Base-by-base conservation (phyloP, 331 rosid genomes). In the Erythrophleum ivorense region DNA sequence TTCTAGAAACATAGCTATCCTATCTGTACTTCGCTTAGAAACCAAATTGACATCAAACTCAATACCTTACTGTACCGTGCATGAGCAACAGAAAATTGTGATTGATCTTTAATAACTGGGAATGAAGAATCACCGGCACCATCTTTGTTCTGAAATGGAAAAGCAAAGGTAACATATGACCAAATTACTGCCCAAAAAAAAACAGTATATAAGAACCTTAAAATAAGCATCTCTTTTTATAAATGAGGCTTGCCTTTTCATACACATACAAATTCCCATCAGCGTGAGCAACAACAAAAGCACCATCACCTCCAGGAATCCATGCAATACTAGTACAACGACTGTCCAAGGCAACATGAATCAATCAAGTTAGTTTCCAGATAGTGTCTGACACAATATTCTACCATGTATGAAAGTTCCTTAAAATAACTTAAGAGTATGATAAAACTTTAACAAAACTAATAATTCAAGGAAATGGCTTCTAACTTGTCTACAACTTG, bases 41-140 rank as follows among this genome's bases (percentile, higher is more conserved):
- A 72, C 49, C 66, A 85, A 69, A 53, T 49, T 31, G 33, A 7
- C 34, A 73, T 31, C 64, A 60, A 78, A 43, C 78, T 67, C 58
- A 75, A 77, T 89, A 96, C 99, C 98, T 96, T 96, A 83, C 88
- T 96, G 83, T 94, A 91, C 57, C 99, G 98, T 72, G 99, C 97
- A 86, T 96, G 98, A 9, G 92, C 75, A 86, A 96, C 97, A 77
- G 97, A 94, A 89, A 96, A 94, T 80, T 92, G 99, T 46, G 86
- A 78, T 83, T 80, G 99, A 89, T 96, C 99, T 86, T 91, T 96
- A 63, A 92, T 79, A 79, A 88, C 85, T 29, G 98, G 95, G 88
- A 96, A 94, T 50, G 99, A 82, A 75, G 99, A 71, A 76, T 96
- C 99, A 34, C 93, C 97, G 18, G 94, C 97, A 41, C 94, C 91